A percentile compares a stretch with the other conserved stretches of the same genome.
Evolutionary conservation across 768 basidiomycete species (phyloP).

Genomic region (Saitozyma sp.): DNA sequence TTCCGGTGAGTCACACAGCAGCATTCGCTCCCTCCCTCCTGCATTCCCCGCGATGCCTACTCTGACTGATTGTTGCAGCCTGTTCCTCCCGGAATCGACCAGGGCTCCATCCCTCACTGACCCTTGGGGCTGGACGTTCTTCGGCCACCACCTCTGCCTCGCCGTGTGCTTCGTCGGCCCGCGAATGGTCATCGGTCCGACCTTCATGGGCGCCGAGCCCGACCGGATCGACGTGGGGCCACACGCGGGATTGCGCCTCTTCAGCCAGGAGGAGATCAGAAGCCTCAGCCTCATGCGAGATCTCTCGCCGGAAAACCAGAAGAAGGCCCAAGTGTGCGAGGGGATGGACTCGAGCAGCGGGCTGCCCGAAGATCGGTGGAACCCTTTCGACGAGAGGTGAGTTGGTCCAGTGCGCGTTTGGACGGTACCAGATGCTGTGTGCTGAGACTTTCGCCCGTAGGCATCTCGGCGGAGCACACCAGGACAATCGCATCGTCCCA

Average conservation of each 20-base stretch:
- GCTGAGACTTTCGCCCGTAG: slow-evolving; percentile 11
- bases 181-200: slow-evolving; percentile 42
- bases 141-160: slow-evolving; percentile 48
- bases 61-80: slow-evolving; percentile 1
- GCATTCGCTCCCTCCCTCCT: background rate
- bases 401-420: background rate
- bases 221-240: slow-evolving; percentile 42
- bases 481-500: slow-evolving; percentile 44
- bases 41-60: no score
- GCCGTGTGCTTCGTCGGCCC: slow-evolving; percentile 40
- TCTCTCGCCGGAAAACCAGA: slow-evolving; percentile 29
- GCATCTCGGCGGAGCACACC: slow-evolving; percentile 42
- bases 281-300: slow-evolving; percentile 39
- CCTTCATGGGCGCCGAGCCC: slow-evolving; percentile 47
- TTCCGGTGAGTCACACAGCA: slow-evolving; percentile 15
- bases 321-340: slow-evolving; percentile 35
- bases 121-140: slow-evolving; percentile 44
- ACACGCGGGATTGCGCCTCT: slow-evolving; percentile 38
- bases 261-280: slow-evolving; percentile 38
- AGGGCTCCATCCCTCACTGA: slow-evolving; percentile 16
- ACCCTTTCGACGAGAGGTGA: slow-evolving; percentile 40
- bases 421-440: background rate
- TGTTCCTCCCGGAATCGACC: slow-evolving; percentile 17
- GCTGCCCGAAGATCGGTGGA: slow-evolving; percentile 41
- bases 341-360: slow-evolving; percentile 25